Base-by-base conservation (phyloP, 2,329 filamentous ascomycete species). In the Pestalotiopsis sp. region DNA sequence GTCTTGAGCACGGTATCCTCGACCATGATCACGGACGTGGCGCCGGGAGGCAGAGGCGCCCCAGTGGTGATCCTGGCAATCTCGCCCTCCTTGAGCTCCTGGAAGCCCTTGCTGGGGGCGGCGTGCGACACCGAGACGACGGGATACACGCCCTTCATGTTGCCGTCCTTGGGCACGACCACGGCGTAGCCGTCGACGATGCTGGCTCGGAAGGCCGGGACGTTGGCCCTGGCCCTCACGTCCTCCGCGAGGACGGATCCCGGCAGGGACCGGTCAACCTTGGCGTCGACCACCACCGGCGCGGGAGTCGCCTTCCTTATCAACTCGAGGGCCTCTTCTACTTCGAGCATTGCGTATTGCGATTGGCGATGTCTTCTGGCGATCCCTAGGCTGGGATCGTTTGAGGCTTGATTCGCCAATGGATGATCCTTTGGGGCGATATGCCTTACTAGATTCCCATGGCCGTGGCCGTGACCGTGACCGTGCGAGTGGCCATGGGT, bases 171-270 rank as follows among this genome's bases (percentile, higher is more conserved):
- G 66, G 87, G 86, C 5, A 89, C 91, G 49, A 95, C 90, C 0
- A 97, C 88, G 2, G 96, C 96, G 77, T 99, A 99, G 1, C 96
- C 96, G 79, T 99, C 96, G 0, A 99, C 96, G 56, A 98, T 98
- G 77, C 95, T 98, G 20, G 96, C 96, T 69, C 94, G 87, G 81
- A 97, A 99, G 0, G 95, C 96, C 0, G 96, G 96, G 0, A 99
- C 96, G 7, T 92, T 89, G 77, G 98, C 95, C 3, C 82, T 82
- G 0, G 96, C 94, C 52, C 85, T 88, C 27, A 99, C 91, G 73
- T 97, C 92, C 77, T 94, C 90, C 0, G 95, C 94, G 1, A 99
- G 83, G 0, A 98, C 91, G 9, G 87, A 89, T 7, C 94, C 94
- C 1, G 95, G 88, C 0, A 98, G 82, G 2, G 82, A 81, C 41